phyloP scores from a whole-genome alignment of 1,284 basidiomycete species.

The Cryptococcus sp. region DNA sequence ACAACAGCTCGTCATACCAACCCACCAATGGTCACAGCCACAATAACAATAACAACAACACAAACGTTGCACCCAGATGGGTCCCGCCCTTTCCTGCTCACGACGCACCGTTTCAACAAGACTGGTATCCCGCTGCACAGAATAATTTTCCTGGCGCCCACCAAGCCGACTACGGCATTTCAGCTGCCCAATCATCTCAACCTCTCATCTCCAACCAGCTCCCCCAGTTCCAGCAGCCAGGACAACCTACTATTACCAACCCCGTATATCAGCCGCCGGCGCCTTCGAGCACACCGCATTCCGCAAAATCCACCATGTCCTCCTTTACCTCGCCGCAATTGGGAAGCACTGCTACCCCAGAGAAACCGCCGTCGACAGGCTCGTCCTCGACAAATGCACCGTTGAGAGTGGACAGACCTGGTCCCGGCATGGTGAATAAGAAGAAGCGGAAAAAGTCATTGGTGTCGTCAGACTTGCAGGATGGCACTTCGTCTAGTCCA shows the following conservation, averaged over 20 bases:
- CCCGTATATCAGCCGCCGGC: not conserved
- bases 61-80: not conserved
- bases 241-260: too few species aligned
- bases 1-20: too few species aligned
- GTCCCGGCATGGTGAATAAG: conserved; percentile 10
- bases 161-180: too few species aligned
- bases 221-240: too few species aligned
- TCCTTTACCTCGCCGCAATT: not conserved
- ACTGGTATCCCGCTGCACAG: not conserved
- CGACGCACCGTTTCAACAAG: not conserved
- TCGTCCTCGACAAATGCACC: not conserved
- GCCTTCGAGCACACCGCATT: not conserved
- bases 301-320: not conserved
- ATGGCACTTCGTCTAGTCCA: conserved; percentile 2
- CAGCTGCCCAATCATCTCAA: not conserved
- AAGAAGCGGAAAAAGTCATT: conserved; percentile 38
- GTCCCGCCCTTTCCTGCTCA: not conserved
- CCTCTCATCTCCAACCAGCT: not conserved
- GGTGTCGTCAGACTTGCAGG: conserved; percentile 10
- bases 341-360: not conserved
- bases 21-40: too few species aligned
- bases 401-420: not conserved
- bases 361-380: not conserved
- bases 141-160: not conserved
- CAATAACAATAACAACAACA: too few species aligned